These are phyloP conservation scores for Trametes versicolor DNA, from an alignment of 1,284 basidiomycete species.

Conservation along the genomic window DNA sequence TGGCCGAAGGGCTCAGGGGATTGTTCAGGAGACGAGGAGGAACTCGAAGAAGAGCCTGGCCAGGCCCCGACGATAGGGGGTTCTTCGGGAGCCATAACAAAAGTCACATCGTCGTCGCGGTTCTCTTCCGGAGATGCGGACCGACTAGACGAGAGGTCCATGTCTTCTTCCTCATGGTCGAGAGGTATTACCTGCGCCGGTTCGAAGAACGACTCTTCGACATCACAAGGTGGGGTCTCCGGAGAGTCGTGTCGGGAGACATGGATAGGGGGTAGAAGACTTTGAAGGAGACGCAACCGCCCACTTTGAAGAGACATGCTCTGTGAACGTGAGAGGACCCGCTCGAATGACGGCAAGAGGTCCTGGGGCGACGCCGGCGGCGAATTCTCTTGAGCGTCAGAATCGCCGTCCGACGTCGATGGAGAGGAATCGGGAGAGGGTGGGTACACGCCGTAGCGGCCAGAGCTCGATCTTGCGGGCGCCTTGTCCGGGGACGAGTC, in stretches of 20 bases:
- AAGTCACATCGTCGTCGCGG: constrained; percentile 7
- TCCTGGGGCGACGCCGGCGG: constrained; percentile 30
- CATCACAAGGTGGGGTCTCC: constrained; percentile 5
- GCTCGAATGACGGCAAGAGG: constrained; percentile 17
- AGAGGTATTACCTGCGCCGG: constrained; percentile 3
- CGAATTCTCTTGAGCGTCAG: constrained; percentile 62
- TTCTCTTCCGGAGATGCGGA: constrained; percentile 19
- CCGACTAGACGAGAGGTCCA: constrained; percentile 34
- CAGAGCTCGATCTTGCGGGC: constrained; percentile 41
- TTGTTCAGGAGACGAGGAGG: constrained; percentile 4
- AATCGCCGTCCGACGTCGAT: constrained; percentile 56
- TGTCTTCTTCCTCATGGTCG: constrained; percentile 26
- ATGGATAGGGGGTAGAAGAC: constrained; percentile 30
- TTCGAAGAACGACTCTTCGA: constrained; percentile 18
- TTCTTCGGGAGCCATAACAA: constrained; percentile 8
- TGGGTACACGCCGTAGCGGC: constrained; percentile 64
- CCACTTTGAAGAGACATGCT: constrained; percentile 9
- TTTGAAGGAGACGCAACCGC: constrained; percentile 30
- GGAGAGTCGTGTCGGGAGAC: constrained; percentile 9
- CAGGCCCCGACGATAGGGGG: constrained; percentile 28
- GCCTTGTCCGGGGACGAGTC: constrained; percentile 24
- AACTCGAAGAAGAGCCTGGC: constrained; percentile 17
- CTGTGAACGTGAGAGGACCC: constrained; percentile 6
- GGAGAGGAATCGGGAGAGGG: constrained; percentile 48
- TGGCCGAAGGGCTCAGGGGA: not conserved